Conservation (phyloP, 2,329 filamentous ascomycete genomes). For the Acrocalymma vagum region DNA sequence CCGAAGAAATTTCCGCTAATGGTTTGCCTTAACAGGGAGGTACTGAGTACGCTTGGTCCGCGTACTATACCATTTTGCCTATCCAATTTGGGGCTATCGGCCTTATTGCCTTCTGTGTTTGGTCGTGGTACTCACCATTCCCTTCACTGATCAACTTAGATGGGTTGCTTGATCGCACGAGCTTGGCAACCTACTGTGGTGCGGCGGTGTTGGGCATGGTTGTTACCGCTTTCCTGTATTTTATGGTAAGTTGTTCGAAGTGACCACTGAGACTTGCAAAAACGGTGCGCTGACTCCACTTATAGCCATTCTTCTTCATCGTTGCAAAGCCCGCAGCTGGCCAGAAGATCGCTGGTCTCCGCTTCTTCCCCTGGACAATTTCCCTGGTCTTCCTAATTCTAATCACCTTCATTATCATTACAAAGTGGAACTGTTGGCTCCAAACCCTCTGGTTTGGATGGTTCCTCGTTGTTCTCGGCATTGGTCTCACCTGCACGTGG, state of each 20-base stretch:
- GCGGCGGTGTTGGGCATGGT: slow-evolving; percentile 40
- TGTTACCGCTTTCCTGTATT: slow-evolving; percentile 32
- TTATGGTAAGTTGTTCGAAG: slow-evolving; percentile 27
- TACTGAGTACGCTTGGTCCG: slow-evolving; percentile 26
- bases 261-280: too few species aligned
- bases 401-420: slow-evolving; percentile 29
- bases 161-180: slow-evolving; percentile 35
- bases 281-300: slow-evolving; percentile 8
- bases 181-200: slow-evolving; percentile 37
- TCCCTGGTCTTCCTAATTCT: slow-evolving; percentile 32
- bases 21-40: slow-evolving; percentile 23
- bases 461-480: slow-evolving; percentile 49
- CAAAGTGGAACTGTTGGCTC: slow-evolving; percentile 28
- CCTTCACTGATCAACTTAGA: slow-evolving; percentile 38
- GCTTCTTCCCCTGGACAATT: slow-evolving; percentile 40
- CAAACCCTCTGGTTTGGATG: slow-evolving; percentile 37
- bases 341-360: slow-evolving; percentile 28
- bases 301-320: slow-evolving; percentile 37
- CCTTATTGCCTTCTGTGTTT: slow-evolving; percentile 25
- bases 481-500: slow-evolving; percentile 54
- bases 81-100: slow-evolving; percentile 26
- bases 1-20: slow-evolving; percentile 11
- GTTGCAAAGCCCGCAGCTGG: slow-evolving; percentile 27
- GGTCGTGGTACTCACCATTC: slow-evolving; percentile 24
- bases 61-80: slow-evolving; percentile 25